phyloP scores from a whole-genome alignment of 441 rosid species.

The Dalechampia spathulata region DNA sequence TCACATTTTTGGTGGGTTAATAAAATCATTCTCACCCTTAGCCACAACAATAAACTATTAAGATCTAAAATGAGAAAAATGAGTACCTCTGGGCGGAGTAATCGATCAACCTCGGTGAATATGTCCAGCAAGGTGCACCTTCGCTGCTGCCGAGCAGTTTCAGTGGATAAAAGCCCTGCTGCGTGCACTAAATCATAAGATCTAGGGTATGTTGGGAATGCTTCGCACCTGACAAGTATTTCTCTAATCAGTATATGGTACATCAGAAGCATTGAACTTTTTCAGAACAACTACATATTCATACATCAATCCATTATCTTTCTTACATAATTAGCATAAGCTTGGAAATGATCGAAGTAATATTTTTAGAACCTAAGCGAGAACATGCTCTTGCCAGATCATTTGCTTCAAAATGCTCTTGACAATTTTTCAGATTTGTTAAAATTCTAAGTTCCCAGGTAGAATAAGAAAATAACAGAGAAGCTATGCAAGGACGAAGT shows the following conservation, averaged over 20 bases:
- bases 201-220: constrained; percentile 95
- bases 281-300: not conserved
- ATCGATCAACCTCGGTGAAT: constrained; percentile 75
- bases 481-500: not conserved
- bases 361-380: not conserved
- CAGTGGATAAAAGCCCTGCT: constrained; percentile 67
- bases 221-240: constrained; percentile 70
- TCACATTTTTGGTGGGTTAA: not conserved
- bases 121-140: constrained; percentile 55
- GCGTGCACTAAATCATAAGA: constrained; percentile 94
- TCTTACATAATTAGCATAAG: not conserved
- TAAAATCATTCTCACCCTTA: not conserved
- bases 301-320: no score
- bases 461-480: not conserved
- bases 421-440: no score
- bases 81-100: constrained; percentile 97
- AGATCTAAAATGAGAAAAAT: not conserved
- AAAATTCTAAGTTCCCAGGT: not conserved
- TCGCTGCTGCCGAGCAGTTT: constrained; percentile 35
- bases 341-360: not conserved
- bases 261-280: not conserved
- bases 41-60: not conserved
- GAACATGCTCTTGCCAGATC: not conserved
- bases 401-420: not conserved
- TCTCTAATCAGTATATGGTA: not conserved